Percentiles rank a stretch among this genome's conserved stretches.
Evolutionary conservation across 352 stramenopile genomes (phyloP).

Genomic region (Phytophthora syringae): DNA sequence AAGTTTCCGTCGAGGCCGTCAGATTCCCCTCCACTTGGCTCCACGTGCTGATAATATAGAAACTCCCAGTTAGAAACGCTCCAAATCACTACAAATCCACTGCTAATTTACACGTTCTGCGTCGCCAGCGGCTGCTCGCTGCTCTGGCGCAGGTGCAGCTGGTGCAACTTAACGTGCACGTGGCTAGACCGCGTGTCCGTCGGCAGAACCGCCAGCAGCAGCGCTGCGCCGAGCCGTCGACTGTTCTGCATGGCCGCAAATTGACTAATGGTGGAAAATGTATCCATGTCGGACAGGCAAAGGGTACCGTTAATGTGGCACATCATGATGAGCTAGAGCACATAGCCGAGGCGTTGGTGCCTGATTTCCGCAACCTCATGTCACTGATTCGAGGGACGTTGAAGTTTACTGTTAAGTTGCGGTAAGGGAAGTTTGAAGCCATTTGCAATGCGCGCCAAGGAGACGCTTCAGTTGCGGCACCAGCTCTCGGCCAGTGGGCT

Average conservation of each 20-base stretch:
- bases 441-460: constrained; percentile 41
- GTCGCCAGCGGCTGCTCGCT: neutral
- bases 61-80: neutral
- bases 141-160: neutral
- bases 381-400: too few relatives aligned
- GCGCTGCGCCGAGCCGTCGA: neutral
- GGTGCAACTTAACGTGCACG: constrained; percentile 20
- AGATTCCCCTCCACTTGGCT: constrained; percentile 30
- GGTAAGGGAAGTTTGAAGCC: too few relatives aligned
- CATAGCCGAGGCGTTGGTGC: neutral
- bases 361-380: too few relatives aligned
- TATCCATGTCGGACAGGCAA: constrained; percentile 11
- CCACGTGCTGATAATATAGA: constrained; percentile 18
- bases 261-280: constrained; percentile 14
- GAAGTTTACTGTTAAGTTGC: too few relatives aligned
- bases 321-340: too few relatives aligned
- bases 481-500: constrained; percentile 69
- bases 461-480: constrained; percentile 81
- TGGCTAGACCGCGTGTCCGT: neutral
- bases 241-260: constrained; percentile 4
- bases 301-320: constrained; percentile 9
- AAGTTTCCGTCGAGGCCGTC: constrained; percentile 14
- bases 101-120: neutral
- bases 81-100: too few relatives aligned
- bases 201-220: neutral